Percentiles rank a stretch among this genome's conserved stretches.
Conservation (phyloP, 305 asterid genomes). For the Solanum aculeatissimum region DNA sequence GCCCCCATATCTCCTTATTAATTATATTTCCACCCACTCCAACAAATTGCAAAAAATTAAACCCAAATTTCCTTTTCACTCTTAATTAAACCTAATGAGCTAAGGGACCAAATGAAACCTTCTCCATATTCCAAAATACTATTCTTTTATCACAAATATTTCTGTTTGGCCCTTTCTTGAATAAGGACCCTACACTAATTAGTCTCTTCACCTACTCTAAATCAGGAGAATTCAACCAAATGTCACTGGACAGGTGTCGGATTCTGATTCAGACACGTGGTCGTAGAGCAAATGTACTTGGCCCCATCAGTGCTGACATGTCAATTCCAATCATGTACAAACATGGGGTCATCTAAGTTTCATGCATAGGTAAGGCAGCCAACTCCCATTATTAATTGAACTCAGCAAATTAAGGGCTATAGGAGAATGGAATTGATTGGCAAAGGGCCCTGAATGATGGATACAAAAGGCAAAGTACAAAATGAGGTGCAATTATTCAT, state of each 20-base stretch:
- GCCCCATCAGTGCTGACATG: slow-evolving; percentile 21
- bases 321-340: slow-evolving; percentile 41
- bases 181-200: slow-evolving; percentile 6
- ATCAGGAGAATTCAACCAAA: slow-evolving; percentile 2
- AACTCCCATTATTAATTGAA: slow-evolving; percentile 60
- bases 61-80: background rate
- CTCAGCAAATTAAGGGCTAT: slow-evolving; percentile 9
- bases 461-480: slow-evolving; percentile 62
- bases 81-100: background rate
- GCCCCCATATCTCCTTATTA: slow-evolving; percentile 8
- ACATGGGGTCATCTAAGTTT: slow-evolving; percentile 44
- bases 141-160: background rate
- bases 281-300: slow-evolving; percentile 1
- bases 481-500: slow-evolving; percentile 41
- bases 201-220: slow-evolving; percentile 12
- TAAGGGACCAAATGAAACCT: background rate
- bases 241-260: slow-evolving; percentile 29
- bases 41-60: background rate
- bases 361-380: slow-evolving; percentile 18
- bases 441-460: slow-evolving; percentile 37
- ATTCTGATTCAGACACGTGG: slow-evolving; percentile 20
- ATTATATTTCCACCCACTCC: background rate
- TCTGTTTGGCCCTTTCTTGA: background rate
- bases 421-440: slow-evolving; percentile 11
- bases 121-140: background rate